These are phyloP conservation scores for Fraxinus pennsylvanica DNA, from an alignment of 257 asterid species.

Conservation along the genomic window DNA sequence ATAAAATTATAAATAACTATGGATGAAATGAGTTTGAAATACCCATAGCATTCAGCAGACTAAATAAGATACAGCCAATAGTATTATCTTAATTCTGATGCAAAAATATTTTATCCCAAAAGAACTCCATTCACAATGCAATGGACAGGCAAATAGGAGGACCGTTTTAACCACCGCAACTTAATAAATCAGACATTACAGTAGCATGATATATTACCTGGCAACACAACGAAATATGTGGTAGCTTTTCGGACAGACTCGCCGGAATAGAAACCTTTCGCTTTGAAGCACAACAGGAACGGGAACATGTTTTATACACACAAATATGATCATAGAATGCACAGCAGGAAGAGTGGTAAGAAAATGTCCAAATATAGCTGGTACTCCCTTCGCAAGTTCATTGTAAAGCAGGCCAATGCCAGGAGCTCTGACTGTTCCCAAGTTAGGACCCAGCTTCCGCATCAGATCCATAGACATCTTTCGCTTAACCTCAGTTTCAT, in stretches of 20 bases:
- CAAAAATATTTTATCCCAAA: not conserved
- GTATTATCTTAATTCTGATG: not conserved
- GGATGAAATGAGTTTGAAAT: conserved; percentile 5
- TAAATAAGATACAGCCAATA: conserved; percentile 16
- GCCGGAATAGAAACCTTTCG: conserved; percentile 86
- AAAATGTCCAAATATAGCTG: conserved; percentile 93
- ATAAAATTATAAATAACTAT: conserved; percentile 1
- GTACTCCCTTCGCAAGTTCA: conserved; percentile 93
- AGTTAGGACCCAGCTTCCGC: conserved; percentile 80
- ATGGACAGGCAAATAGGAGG: conserved; percentile 21
- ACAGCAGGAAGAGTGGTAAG: conserved; percentile 90
- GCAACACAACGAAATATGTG: conserved; percentile 98
- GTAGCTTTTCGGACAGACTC: conserved; percentile 82
- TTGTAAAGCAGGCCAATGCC: conserved; percentile 90
- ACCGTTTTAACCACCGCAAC: conserved; percentile 6
- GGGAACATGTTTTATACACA: conserved; percentile 88
- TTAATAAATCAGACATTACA: not conserved
- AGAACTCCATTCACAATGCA: conserved; percentile 11
- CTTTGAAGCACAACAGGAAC: conserved; percentile 85
- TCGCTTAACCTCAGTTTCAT: conserved; percentile 85
- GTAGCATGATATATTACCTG: conserved; percentile 53
- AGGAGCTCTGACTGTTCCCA: conserved; percentile 92
- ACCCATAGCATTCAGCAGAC: not conserved
- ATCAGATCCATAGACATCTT: conserved; percentile 87
- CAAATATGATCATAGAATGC: conserved; percentile 95